Evolutionary conservation across 1,284 basidiomycete species (phyloP).

Genomic region (Neolentinus lepideus): DNA sequence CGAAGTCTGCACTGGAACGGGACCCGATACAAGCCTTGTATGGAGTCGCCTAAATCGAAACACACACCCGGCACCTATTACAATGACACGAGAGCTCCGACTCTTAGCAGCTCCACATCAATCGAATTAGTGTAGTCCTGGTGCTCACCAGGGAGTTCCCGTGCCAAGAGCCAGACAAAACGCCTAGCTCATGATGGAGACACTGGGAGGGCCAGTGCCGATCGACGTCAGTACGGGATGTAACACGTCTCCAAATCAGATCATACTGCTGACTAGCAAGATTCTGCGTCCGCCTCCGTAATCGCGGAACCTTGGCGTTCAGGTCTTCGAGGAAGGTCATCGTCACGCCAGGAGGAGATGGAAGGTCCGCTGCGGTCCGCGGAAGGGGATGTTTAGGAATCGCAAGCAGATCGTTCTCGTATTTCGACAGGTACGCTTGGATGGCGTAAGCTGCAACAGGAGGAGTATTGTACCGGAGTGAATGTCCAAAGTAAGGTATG

Average conservation of each 20-base stretch:
- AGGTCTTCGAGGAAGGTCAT: slow-evolving; percentile 37
- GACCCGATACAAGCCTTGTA: neutral
- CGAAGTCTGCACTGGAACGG: slow-evolving; percentile 39
- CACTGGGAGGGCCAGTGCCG: neutral
- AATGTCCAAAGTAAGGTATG: slow-evolving; percentile 34
- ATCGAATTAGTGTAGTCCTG: neutral
- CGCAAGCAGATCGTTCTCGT: slow-evolving; percentile 26
- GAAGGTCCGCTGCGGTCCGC: slow-evolving; percentile 15
- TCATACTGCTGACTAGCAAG: neutral
- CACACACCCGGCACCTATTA: slow-evolving; percentile 8
- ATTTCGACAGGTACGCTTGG: slow-evolving; percentile 36
- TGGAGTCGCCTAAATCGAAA: neutral
- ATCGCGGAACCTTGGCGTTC: slow-evolving; percentile 24
- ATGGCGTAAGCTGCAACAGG: slow-evolving; percentile 37
- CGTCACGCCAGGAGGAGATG: slow-evolving; percentile 28
- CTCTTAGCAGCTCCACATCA: neutral
- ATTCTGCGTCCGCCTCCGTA: neutral
- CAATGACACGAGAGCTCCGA: neutral
- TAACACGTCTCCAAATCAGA: neutral
- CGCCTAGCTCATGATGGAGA: slow-evolving; percentile 9
- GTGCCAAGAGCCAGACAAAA: slow-evolving; percentile 12
- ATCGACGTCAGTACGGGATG: neutral
- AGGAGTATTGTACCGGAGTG: slow-evolving; percentile 26
- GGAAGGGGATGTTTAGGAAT: slow-evolving; percentile 28
- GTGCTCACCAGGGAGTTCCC: slow-evolving; percentile 10